Evolutionary conservation across 2,329 filamentous ascomycete genomes (phyloP).

Genomic region (Cadophora gregata): DNA sequence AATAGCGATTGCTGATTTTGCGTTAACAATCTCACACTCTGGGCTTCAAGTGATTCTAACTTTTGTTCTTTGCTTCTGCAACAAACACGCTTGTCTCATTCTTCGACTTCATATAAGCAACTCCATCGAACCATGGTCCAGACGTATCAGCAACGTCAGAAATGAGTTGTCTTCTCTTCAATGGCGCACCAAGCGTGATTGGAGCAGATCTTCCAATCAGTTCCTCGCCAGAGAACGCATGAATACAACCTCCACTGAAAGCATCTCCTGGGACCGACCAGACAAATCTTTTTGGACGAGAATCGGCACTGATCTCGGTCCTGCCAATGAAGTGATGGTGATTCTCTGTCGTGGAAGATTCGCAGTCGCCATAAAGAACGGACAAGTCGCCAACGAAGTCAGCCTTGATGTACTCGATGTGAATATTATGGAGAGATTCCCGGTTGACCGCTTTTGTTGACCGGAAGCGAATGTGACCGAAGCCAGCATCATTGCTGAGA

Average conservation of each 20-base stretch:
- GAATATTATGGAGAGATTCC: slow-evolving; percentile 53
- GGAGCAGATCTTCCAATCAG: slow-evolving; percentile 32
- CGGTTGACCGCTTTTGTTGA: slow-evolving; percentile 3
- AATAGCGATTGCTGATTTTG: slow-evolving; percentile 57
- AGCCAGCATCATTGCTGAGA: slow-evolving; percentile 3
- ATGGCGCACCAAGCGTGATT: slow-evolving; percentile 20
- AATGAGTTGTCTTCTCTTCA: slow-evolving; percentile 20
- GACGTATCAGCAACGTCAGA: slow-evolving; percentile 32
- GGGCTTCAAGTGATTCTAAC: not conserved
- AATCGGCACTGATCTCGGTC: slow-evolving; percentile 47
- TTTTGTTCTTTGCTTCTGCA: slow-evolving; percentile 59
- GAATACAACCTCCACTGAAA: slow-evolving; percentile 44
- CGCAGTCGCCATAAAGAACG: slow-evolving; percentile 67
- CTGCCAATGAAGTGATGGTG: slow-evolving; percentile 30
- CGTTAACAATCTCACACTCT: not conserved
- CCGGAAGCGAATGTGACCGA: slow-evolving; percentile 8
- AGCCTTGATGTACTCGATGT: slow-evolving; percentile 58
- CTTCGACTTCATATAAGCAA: slow-evolving; percentile 61
- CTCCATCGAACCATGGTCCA: slow-evolving; percentile 71
- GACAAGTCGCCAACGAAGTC: slow-evolving; percentile 27
- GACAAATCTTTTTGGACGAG: slow-evolving; percentile 49
- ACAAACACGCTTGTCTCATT: slow-evolving; percentile 59
- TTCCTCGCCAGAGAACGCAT: slow-evolving; percentile 44
- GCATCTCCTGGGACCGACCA: slow-evolving; percentile 46
- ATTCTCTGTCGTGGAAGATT: slow-evolving; percentile 57